Evolutionary conservation across 441 rosid genomes (phyloP).

Genomic region (Daphne laureola): DNA sequence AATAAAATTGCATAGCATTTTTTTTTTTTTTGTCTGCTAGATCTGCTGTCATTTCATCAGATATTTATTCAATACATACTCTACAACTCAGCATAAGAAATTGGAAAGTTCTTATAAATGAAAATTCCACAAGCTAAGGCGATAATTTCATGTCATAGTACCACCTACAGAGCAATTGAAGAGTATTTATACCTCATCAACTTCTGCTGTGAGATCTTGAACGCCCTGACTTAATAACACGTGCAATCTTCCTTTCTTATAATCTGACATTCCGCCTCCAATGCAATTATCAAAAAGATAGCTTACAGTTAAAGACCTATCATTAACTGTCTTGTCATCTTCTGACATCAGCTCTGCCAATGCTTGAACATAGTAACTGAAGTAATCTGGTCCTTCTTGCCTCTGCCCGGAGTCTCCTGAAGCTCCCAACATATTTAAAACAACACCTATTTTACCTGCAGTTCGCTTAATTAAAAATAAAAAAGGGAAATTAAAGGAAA

Average conservation of each 20-base stretch:
- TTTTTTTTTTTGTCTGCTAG: no score
- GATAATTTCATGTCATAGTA: no score
- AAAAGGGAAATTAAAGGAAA: neutral
- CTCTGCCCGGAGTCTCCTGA: conserved; percentile 14
- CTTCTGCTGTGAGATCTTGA: conserved; percentile 28
- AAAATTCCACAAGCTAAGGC: no score
- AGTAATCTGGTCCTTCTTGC: conserved; percentile 35
- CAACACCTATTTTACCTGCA: no score
- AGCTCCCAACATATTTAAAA: conserved; percentile 16
- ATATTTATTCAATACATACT: no score
- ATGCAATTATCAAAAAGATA: conserved; percentile 22
- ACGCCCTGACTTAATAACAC: conserved; percentile 30
- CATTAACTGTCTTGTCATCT: conserved; percentile 16
- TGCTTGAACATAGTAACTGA: conserved; percentile 31
- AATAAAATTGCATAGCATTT: no score
- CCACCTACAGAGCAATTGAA: no score
- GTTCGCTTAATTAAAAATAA: neutral
- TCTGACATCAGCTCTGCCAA: conserved; percentile 25
- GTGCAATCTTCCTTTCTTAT: conserved; percentile 30
- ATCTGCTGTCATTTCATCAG: no score
- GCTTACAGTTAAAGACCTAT: conserved; percentile 8
- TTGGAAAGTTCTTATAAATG: no score
- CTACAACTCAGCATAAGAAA: no score
- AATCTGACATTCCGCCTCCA: conserved; percentile 33
- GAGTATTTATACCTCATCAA: conserved; percentile 36